Conservation (phyloP, 139 green algal genomes). For the Auxenochlorella protothecoides region DNA sequence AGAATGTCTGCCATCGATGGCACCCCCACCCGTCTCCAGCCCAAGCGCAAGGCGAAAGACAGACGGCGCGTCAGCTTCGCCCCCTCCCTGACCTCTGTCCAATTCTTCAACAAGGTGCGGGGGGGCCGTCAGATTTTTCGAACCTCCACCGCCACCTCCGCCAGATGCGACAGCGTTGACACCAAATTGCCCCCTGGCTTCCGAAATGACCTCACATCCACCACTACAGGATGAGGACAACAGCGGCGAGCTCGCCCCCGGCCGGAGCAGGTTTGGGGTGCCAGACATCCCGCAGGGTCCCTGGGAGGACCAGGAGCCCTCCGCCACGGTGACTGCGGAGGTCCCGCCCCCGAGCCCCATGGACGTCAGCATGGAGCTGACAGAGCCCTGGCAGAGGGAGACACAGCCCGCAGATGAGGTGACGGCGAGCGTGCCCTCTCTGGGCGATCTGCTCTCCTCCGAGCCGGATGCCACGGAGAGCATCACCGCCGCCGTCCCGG, state of each 20-base stretch:
- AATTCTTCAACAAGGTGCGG: conserved; percentile 25
- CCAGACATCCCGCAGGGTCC: too few relatives aligned
- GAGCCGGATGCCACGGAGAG: conserved; percentile 31
- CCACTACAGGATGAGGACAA: conserved; percentile 12
- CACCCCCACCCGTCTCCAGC: too few relatives aligned
- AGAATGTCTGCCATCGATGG: too few relatives aligned
- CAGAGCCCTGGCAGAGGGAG: not conserved
- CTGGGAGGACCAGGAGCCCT: conserved; percentile 1
- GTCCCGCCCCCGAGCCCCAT: conserved; percentile 4
- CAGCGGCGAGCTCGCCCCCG: not conserved
- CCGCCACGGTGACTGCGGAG: too few relatives aligned
- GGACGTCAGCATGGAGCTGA: conserved; percentile 19
- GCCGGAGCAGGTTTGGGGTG: too few relatives aligned
- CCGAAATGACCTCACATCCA: too few relatives aligned
- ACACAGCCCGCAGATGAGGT: not conserved
- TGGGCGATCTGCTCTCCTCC: conserved; percentile 15
- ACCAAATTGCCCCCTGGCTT: too few relatives aligned
- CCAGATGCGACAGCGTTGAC: too few relatives aligned
- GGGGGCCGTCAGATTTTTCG: too few relatives aligned
- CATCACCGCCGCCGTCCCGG: conserved; percentile 59
- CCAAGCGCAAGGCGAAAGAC: conserved; percentile 7
- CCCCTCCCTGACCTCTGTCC: conserved; percentile 25
- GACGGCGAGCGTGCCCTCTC: not conserved
- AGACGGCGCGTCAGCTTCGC: conserved; percentile 30
- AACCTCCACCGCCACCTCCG: too few relatives aligned